Base-by-base conservation (phyloP, 2,329 filamentous ascomycete genomes). In the Thermomyces lanuginosus region DNA sequence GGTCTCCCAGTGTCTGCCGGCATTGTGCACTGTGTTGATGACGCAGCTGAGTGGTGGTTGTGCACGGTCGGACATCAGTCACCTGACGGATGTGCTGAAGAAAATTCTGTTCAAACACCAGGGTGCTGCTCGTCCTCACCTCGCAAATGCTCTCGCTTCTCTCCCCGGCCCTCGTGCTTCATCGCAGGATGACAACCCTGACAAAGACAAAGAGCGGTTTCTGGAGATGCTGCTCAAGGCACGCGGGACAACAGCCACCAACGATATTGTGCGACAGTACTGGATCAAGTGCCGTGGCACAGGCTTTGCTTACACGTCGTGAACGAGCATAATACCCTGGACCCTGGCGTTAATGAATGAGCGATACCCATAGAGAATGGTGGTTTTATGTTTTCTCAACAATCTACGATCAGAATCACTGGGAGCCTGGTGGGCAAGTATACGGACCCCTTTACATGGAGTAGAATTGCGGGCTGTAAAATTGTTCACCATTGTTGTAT, bases 271-370 rank as follows among this genome's bases (percentile, higher is more conserved):
- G 10, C 51, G 48, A 16, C 37, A 49, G 2, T 58, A 60, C 30
- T 61, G 57, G 57, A 34, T 60, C 12, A 49, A 50, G 29, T 60
- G 56, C 34, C 49, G 54, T 12, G 56, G 57, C 2, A 43, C 48
- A 28, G 46, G 46, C 5, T 57, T 55, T 37, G 50, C 51, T 28
- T 57, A 57, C 40, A 38, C 44, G 8, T 6, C 8, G 21, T 20
- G 10, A 10, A 20, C 18, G n/a, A n/a, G n/a, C n/a, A n/a, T n/a
- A n/a, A n/a, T n/a, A n/a, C n/a, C n/a, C n/a, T n/a, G n/a, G n/a
- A n/a, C n/a, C n/a, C n/a, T n/a, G n/a, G n/a, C n/a, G n/a, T n/a
- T n/a, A n/a, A n/a, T n/a, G n/a, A n/a, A n/a, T n/a, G n/a, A n/a
- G n/a, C n/a, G n/a, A n/a, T n/a, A n/a, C n/a, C n/a, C n/a, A n/a